phyloP scores from a whole-genome alignment of 441 rosid species.

The Syzygium malaccense region DNA sequence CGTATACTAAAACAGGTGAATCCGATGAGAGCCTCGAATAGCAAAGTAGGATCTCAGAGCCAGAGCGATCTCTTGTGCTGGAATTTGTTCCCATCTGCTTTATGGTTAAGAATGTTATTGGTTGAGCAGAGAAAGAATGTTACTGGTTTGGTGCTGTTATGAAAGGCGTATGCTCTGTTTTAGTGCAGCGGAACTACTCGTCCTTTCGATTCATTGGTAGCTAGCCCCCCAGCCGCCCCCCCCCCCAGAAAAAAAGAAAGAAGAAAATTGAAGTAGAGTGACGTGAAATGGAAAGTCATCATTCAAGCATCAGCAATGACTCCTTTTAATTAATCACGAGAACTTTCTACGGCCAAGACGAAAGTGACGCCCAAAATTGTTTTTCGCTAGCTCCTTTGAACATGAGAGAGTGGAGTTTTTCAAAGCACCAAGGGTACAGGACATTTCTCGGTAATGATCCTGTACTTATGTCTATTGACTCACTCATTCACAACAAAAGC shows the following conservation, averaged over 20 bases:
- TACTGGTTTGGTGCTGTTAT: neutral
- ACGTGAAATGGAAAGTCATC: neutral
- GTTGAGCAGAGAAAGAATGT: neutral
- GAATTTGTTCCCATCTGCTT: neutral
- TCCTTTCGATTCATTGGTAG: neutral
- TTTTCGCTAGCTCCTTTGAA: neutral
- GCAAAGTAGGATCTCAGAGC: neutral
- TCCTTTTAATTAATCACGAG: neutral
- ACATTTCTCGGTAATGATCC: neutral
- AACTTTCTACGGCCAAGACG: neutral
- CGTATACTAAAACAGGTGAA: neutral
- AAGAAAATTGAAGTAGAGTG: neutral
- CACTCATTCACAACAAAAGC: neutral
- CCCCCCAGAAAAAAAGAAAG: neutral
- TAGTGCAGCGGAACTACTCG: neutral
- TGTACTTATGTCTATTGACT: neutral
- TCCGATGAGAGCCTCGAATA: neutral
- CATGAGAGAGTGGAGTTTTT: neutral
- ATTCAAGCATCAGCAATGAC: neutral
- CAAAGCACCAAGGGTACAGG: neutral
- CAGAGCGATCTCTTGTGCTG: neutral
- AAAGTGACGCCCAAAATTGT: neutral
- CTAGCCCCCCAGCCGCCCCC: neutral
- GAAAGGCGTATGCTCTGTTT: neutral
- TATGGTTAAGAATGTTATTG: neutral